A percentile compares a stretch with the other conserved stretches of the same genome.
Evolutionary conservation across 129 eudicot genomes (phyloP).

Genomic region (Artemisia tridentata): DNA sequence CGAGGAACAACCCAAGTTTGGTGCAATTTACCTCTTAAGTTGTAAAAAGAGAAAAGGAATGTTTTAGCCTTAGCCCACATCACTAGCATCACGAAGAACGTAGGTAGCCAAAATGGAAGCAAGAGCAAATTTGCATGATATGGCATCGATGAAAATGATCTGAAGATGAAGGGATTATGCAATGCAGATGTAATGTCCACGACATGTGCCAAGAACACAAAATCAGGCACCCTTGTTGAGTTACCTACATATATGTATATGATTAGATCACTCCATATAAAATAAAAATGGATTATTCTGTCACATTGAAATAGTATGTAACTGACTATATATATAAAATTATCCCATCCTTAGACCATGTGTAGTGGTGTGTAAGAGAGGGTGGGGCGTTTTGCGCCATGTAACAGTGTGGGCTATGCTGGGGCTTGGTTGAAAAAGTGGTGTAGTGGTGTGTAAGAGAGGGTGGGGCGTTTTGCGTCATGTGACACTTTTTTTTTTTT

Average conservation of each 20-base stretch:
- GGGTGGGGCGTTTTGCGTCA: too few species aligned
- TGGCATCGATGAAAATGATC: constrained; percentile 59
- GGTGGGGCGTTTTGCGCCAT: too few species aligned
- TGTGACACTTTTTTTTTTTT: too few species aligned
- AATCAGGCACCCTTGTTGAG: constrained; percentile 57
- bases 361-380: too few species aligned
- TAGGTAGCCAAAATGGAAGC: constrained; percentile 41
- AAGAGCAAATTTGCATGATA: constrained; percentile 37
- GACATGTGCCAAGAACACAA: constrained; percentile 85
- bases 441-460: too few species aligned
- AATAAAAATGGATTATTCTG: constrained; percentile 1
- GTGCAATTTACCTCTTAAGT: constrained; percentile 65
- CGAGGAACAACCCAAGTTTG: constrained; percentile 94
- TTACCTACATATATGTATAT: constrained; percentile 32
- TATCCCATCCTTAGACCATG: neutral
- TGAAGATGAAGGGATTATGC: constrained; percentile 57
- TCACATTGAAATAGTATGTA: neutral
- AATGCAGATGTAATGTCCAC: constrained; percentile 75
- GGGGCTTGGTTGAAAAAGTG: too few species aligned
- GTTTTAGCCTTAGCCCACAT: constrained; percentile 92
- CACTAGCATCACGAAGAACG: constrained; percentile 47
- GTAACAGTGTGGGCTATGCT: too few species aligned
- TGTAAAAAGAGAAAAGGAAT: constrained; percentile 61
- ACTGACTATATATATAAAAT: neutral
- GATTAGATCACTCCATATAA: neutral